These are phyloP conservation scores for Fagus sylvatica DNA, from an alignment of 306 rosid species.

Conservation along the genomic window DNA sequence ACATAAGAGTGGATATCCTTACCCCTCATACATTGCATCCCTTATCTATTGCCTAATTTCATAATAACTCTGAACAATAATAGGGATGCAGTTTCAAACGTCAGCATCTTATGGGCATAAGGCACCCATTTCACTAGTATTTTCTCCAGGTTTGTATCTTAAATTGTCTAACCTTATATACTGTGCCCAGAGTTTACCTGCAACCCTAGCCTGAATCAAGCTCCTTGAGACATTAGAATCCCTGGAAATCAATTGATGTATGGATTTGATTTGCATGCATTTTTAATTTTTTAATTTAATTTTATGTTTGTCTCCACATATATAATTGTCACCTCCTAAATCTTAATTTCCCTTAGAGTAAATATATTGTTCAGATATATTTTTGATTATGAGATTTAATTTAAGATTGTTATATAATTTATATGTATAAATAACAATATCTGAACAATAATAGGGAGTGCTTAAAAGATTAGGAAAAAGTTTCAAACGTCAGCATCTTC, in stretches of 20 bases:
- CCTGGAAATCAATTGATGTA: no score
- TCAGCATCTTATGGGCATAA: not conserved
- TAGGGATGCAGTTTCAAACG: no score
- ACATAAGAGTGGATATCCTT: not conserved
- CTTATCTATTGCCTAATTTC: not conserved
- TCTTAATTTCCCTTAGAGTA: no score
- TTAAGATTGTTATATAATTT: no score
- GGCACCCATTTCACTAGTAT: not conserved
- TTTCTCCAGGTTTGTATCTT: not conserved
- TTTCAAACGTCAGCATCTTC: not conserved
- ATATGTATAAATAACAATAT: no score
- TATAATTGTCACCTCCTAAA: not conserved
- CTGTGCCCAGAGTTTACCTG: not conserved
- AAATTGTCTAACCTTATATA: not conserved
- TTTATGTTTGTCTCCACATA: not conserved
- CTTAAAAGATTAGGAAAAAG: no score
- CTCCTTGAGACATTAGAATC: no score
- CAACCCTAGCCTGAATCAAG: conserved; percentile 1
- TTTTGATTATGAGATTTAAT: no score
- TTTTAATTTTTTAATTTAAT: not conserved
- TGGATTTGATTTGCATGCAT: conserved; percentile 1
- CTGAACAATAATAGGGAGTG: not conserved
- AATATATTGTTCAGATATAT: no score
- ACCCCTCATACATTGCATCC: not conserved
- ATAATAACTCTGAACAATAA: not conserved